A percentile compares a stretch with the other conserved stretches of the same genome.
Evolutionary conservation across 1,139 yeast genomes (phyloP).

Genomic region (Lodderomyces beijingensis): DNA sequence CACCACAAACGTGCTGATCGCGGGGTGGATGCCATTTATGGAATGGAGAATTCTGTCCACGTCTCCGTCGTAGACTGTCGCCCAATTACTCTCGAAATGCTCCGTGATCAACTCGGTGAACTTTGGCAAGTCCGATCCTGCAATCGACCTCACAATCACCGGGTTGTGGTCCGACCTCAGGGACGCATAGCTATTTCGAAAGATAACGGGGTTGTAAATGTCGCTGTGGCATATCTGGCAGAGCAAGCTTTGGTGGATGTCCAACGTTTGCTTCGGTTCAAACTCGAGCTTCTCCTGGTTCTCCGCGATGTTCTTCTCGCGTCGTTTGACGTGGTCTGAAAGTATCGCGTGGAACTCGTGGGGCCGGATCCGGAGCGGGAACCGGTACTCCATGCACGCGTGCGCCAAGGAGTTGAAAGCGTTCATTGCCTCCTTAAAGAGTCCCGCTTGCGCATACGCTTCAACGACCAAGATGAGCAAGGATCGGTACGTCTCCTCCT

Average conservation of each 20-base stretch:
- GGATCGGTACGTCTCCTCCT: constrained; percentile 24
- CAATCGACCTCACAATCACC: constrained; percentile 24
- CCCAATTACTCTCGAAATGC: not conserved
- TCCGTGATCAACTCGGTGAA: constrained; percentile 15
- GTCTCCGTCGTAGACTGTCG: not conserved
- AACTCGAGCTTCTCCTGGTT: constrained; percentile 9
- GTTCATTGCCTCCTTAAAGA: constrained; percentile 21
- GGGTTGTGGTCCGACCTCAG: constrained; percentile 12
- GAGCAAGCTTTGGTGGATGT: constrained; percentile 18
- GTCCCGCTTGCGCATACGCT: constrained; percentile 22
- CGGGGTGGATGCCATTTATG: not conserved
- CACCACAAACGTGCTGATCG: constrained; percentile 16
- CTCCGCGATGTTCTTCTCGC: constrained; percentile 21
- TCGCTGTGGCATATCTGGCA: constrained; percentile 10
- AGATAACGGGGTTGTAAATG: constrained; percentile 25
- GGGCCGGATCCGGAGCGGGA: no score
- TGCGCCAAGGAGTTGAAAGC: constrained; percentile 21
- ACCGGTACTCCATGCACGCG: not conserved
- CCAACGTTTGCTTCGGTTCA: constrained; percentile 9
- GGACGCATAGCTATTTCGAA: constrained; percentile 24
- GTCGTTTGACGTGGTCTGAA: constrained; percentile 15
- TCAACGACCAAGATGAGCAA: constrained; percentile 29
- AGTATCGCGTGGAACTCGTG: not conserved
- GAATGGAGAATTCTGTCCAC: not conserved
- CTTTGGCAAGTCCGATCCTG: constrained; percentile 27